A percentile compares a stretch with the other conserved stretches of the same genome.
These are phyloP conservation scores for Arachnopeziza araneosa DNA, from an alignment of 2,329 filamentous ascomycete species.

Conservation along the genomic window DNA sequence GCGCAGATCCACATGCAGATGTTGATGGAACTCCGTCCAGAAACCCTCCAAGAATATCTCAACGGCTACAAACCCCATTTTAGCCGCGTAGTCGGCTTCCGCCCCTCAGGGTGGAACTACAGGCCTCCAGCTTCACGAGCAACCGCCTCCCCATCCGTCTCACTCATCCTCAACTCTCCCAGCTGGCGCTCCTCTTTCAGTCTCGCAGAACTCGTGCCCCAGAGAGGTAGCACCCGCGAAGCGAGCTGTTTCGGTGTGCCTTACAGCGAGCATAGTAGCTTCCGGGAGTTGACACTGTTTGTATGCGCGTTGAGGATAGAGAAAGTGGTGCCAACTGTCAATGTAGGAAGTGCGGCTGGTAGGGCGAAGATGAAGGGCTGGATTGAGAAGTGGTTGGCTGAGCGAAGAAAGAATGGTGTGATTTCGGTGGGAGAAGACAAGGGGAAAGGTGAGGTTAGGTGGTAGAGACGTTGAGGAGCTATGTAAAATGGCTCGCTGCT, in stretches of 20 bases:
- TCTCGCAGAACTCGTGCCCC: slow-evolving; percentile 67
- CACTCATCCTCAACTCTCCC: slow-evolving; percentile 54
- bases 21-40: slow-evolving; percentile 86
- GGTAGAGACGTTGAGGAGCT: slow-evolving; percentile 13
- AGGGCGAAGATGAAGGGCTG: slow-evolving; percentile 58
- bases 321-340: slow-evolving; percentile 89
- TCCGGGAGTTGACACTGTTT: slow-evolving; percentile 91
- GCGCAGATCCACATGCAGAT: slow-evolving; percentile 98
- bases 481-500: neutral
- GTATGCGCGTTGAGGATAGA: slow-evolving; percentile 82
- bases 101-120: slow-evolving; percentile 93
- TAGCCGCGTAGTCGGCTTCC: slow-evolving; percentile 80
- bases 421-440: slow-evolving; percentile 31
- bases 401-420: slow-evolving; percentile 51
- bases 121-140: slow-evolving; percentile 61
- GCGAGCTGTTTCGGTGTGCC: slow-evolving; percentile 90
- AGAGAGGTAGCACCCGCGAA: slow-evolving; percentile 76
- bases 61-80: slow-evolving; percentile 76
- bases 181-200: slow-evolving; percentile 71
- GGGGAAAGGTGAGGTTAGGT: slow-evolving; percentile 15
- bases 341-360: slow-evolving; percentile 57
- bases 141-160: slow-evolving; percentile 56
- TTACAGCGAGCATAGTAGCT: slow-evolving; percentile 93
- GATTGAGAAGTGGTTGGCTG: slow-evolving; percentile 57
- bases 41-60: slow-evolving; percentile 87